Conservation (phyloP, 371 early-diverging fungal species). For the Apophysomyces ossiformis region DNA sequence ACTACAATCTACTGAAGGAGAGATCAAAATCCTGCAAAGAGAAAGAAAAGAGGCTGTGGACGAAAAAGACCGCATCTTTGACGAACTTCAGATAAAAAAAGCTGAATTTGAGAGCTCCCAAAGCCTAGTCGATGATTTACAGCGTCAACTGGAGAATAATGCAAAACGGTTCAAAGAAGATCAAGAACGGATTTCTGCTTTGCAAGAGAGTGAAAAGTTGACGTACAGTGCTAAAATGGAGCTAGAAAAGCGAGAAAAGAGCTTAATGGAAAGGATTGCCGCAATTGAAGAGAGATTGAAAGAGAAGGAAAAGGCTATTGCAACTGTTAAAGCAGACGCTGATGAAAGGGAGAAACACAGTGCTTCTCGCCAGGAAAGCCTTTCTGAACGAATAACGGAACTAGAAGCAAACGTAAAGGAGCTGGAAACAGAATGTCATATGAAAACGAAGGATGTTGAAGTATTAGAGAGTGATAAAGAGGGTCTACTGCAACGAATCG, state of each 20-base stretch:
- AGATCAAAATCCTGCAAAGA: constrained; percentile 41
- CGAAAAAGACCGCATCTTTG: constrained; percentile 63
- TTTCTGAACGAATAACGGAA: constrained; percentile 3
- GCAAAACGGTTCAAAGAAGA: constrained; percentile 57
- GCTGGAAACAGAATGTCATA: constrained; percentile 34
- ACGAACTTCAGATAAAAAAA: constrained; percentile 65
- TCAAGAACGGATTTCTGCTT: constrained; percentile 51
- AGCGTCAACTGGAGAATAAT: constrained; percentile 56
- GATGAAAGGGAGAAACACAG: not conserved
- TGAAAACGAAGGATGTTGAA: constrained; percentile 32
- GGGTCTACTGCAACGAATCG: constrained; percentile 31
- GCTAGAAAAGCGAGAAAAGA: constrained; percentile 38
- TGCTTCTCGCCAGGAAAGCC: not conserved
- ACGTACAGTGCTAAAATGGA: constrained; percentile 31
- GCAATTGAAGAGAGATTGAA: constrained; percentile 26
- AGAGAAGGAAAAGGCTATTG: constrained; percentile 17
- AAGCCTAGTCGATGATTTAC: constrained; percentile 60
- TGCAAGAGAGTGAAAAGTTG: constrained; percentile 49
- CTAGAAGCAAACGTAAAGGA: constrained; percentile 27
- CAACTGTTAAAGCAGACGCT: not conserved
- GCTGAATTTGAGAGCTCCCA: constrained; percentile 77
- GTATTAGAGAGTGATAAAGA: constrained; percentile 38
- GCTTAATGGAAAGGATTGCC: constrained; percentile 33
- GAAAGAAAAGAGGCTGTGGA: constrained; percentile 53
- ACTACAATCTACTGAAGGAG: constrained; percentile 38